Evolutionary conservation across 768 basidiomycete species (phyloP).

Genomic region (Macrocybe gigantea): DNA sequence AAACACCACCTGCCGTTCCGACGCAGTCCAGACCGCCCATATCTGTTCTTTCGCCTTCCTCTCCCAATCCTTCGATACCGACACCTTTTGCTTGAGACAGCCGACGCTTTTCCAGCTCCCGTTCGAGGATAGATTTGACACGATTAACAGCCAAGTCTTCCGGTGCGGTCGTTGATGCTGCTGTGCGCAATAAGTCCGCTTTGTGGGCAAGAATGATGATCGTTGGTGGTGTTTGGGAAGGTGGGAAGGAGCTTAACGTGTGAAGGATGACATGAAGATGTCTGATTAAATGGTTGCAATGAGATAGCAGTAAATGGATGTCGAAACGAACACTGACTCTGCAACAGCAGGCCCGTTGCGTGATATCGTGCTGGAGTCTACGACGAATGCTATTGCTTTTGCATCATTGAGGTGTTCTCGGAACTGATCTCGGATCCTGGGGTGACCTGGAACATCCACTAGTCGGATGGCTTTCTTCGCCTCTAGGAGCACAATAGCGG

Average conservation of each 20-base stretch:
- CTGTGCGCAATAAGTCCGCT: conserved; percentile 57
- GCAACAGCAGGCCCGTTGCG: conserved; percentile 71
- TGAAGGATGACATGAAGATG: conserved; percentile 72
- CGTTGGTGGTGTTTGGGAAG: conserved; percentile 55
- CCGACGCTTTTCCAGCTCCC: conserved; percentile 78
- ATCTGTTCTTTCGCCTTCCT: conserved; percentile 57
- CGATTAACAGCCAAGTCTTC: conserved; percentile 56
- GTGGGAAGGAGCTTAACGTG: conserved; percentile 64
- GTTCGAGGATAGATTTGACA: conserved; percentile 73
- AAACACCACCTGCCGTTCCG: conserved; percentile 43
- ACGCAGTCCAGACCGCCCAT: conserved; percentile 73
- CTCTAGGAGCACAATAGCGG: conserved; percentile 36
- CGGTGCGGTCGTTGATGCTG: conserved; percentile 27
- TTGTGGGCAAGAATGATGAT: conserved; percentile 75
- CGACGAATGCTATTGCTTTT: conserved; percentile 69
- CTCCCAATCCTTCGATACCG: conserved; percentile 69
- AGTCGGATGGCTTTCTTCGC: conserved; percentile 43
- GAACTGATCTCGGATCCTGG: conserved; percentile 72
- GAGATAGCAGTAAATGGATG: not conserved
- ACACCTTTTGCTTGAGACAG: conserved; percentile 58
- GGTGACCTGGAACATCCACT: conserved; percentile 83
- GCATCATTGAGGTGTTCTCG: conserved; percentile 56
- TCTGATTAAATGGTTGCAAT: conserved; percentile 28
- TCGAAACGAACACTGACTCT: conserved; percentile 49
- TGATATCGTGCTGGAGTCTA: conserved; percentile 74